phyloP scores from a whole-genome alignment of 106 monocot genomes.

The Acorus calamus region DNA sequence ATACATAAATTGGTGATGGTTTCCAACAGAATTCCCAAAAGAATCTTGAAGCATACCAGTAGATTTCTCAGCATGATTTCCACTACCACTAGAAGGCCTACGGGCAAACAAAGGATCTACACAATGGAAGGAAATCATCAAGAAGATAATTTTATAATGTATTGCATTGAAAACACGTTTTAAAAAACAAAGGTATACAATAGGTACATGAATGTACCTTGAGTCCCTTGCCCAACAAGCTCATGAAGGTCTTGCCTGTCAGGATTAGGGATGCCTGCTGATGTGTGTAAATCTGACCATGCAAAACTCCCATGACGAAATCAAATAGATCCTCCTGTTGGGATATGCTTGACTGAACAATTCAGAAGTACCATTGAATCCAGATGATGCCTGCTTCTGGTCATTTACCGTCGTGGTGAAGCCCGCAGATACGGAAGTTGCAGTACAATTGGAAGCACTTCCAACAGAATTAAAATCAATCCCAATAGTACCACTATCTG shows the following conservation, averaged over 20 bases:
- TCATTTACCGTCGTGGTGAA: slow-evolving; percentile 5
- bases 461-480: no score
- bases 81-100: slow-evolving; percentile 26
- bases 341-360: slow-evolving; percentile 17
- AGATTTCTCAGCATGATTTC: slow-evolving; percentile 18
- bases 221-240: slow-evolving; percentile 39
- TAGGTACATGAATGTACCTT: slow-evolving; percentile 35
- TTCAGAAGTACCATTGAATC: slow-evolving; percentile 9
- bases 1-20: slow-evolving; percentile 8
- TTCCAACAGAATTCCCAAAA: slow-evolving; percentile 8
- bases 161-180: neutral
- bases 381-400: slow-evolving; percentile 4
- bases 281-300: slow-evolving; percentile 15
- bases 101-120: slow-evolving; percentile 73
- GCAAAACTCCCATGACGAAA: slow-evolving; percentile 10
- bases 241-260: slow-evolving; percentile 35
- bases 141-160: neutral
- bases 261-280: slow-evolving; percentile 12
- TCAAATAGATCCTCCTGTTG: slow-evolving; percentile 17
- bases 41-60: slow-evolving; percentile 16
- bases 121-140: neutral
- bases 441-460: no score
- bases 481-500: slow-evolving; percentile 4
- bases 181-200: slow-evolving; percentile 1
- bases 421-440: neutral